A percentile compares a stretch with the other conserved stretches of the same genome.
Evolutionary conservation across 805 yeast species (phyloP).

Genomic region (Candida awuae): DNA sequence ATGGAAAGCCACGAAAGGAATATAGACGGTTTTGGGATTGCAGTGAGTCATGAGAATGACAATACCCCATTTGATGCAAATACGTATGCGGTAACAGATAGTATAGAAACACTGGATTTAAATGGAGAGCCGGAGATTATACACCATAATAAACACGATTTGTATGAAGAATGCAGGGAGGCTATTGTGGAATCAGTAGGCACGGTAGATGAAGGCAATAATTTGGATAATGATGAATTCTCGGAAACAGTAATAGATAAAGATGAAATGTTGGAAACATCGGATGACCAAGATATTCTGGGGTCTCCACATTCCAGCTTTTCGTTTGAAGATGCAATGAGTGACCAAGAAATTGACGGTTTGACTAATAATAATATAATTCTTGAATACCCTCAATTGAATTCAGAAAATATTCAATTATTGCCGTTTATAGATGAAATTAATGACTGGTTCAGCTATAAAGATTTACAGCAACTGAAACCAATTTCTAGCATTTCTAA

Average conservation of each 20-base stretch:
- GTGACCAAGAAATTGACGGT: conserved; percentile 27
- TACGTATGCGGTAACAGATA: not conserved
- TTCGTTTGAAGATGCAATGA: conserved; percentile 19
- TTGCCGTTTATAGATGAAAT: conserved; percentile 33
- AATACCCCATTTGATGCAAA: no score
- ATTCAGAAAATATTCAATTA: conserved; percentile 35
- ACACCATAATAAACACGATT: not conserved
- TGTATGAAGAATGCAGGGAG: not conserved
- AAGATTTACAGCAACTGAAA: conserved; percentile 24
- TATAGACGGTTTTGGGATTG: no score
- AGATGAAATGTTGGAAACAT: conserved; percentile 27
- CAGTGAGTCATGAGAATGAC: no score
- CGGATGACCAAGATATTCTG: conserved; percentile 24
- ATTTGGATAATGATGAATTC: conserved; percentile 15
- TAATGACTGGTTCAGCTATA: conserved; percentile 31
- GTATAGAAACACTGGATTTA: not conserved
- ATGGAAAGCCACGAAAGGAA: no score
- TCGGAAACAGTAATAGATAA: conserved; percentile 26
- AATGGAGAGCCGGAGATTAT: not conserved
- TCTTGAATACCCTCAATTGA: conserved; percentile 34
- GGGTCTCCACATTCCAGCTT: conserved; percentile 26
- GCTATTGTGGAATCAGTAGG: not conserved
- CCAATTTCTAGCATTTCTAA: conserved; percentile 10
- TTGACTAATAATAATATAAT: conserved; percentile 28
- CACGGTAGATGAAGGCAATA: not conserved